Evolutionary conservation across 192 early-diverging fungal species (phyloP).

Genomic region (Entomortierella chlamydospora): DNA sequence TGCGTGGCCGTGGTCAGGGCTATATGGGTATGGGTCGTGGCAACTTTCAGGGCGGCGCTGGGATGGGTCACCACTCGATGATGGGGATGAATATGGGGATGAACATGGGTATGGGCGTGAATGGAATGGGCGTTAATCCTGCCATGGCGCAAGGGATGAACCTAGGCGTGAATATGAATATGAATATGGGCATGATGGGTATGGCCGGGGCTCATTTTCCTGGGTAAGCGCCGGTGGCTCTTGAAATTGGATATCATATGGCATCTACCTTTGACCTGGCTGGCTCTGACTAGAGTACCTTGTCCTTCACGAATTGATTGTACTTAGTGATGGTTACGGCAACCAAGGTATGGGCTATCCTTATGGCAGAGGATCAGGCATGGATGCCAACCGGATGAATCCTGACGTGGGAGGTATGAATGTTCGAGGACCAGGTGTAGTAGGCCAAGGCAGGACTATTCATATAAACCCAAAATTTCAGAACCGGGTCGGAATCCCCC

Average conservation of each 20-base stretch:
- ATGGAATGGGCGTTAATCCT: constrained; percentile 7
- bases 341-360: constrained; percentile 30
- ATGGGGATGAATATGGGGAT: constrained; percentile 33
- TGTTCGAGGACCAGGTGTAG: constrained; percentile 1
- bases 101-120: constrained; percentile 23
- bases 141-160: constrained; percentile 25
- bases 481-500: constrained; percentile 15
- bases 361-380: constrained; percentile 13
- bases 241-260: not conserved
- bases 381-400: constrained; percentile 16
- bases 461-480: constrained; percentile 55
- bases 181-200: constrained; percentile 33
- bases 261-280: not conserved
- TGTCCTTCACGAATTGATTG: not conserved
- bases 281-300: not conserved
- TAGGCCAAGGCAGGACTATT: constrained; percentile 29
- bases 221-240: constrained; percentile 10
- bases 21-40: constrained; percentile 14
- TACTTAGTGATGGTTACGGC: constrained; percentile 19
- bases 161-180: constrained; percentile 24
- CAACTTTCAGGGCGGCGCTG: constrained; percentile 14
- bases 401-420: constrained; percentile 15
- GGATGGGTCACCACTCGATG: constrained; percentile 16
- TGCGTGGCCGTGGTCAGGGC: constrained; percentile 4
- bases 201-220: constrained; percentile 19